A percentile compares a stretch with the other conserved stretches of the same genome.
These are phyloP conservation scores for Chrysosporium keratinophilum DNA, from an alignment of 2,329 filamentous ascomycete species.

Conservation along the genomic window DNA sequence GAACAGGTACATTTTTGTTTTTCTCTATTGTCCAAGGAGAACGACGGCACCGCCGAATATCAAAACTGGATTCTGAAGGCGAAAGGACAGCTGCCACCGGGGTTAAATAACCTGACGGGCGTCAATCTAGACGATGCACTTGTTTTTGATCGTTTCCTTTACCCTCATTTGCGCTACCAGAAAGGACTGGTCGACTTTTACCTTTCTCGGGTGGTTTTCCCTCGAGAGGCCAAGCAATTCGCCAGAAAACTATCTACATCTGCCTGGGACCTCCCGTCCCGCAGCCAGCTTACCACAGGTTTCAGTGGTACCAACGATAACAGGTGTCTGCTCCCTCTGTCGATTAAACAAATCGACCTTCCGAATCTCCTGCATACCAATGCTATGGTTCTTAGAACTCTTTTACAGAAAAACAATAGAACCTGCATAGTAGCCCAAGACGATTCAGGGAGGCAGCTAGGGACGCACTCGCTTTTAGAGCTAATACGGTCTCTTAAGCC, in stretches of 20 bases:
- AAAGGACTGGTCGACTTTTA: constrained; percentile 48
- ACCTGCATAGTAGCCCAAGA: constrained; percentile 10
- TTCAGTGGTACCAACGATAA: constrained; percentile 59
- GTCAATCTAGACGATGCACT: constrained; percentile 50
- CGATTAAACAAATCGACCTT: constrained; percentile 45
- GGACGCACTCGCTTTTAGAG: constrained; percentile 37
- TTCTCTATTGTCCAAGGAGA: constrained; percentile 38
- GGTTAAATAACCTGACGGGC: constrained; percentile 36
- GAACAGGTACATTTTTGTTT: constrained; percentile 43
- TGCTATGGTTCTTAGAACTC: constrained; percentile 47
- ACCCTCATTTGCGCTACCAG: constrained; percentile 13
- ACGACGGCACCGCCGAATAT: constrained; percentile 45
- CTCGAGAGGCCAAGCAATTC: constrained; percentile 51
- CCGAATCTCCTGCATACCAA: constrained; percentile 50
- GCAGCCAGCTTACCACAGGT: constrained; percentile 46
- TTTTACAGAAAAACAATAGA: constrained; percentile 44
- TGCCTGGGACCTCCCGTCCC: constrained; percentile 51
- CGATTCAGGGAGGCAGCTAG: constrained; percentile 17
- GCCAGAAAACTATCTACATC: constrained; percentile 50
- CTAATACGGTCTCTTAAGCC: constrained; percentile 32
- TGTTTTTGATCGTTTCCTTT: constrained; percentile 8
- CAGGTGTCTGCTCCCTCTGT: constrained; percentile 43
- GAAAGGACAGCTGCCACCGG: constrained; percentile 21
- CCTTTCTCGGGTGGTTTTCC: constrained; percentile 46
- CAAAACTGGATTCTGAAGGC: constrained; percentile 25